These are phyloP conservation scores for Leishmania aethiopica DNA, from an alignment of 208 protist species.

Conservation along the genomic window DNA sequence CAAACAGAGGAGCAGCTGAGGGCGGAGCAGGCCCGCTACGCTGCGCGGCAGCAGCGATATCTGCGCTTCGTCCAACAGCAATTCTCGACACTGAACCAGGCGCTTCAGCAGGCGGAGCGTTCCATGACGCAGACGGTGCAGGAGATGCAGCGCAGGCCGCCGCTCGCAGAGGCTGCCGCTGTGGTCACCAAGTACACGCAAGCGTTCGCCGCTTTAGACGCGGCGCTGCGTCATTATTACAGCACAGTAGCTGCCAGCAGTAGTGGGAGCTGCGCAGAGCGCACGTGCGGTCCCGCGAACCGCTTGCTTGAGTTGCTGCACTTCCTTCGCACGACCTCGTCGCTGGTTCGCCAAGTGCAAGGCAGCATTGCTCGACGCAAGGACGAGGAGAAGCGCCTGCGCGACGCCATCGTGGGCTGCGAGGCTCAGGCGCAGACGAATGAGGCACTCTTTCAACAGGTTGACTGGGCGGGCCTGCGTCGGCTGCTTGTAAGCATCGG, in stretches of 20 bases:
- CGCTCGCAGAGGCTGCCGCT: constrained; percentile 39
- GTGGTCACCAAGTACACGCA: constrained; percentile 43
- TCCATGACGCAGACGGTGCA: constrained; percentile 29
- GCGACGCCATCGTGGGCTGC: constrained; percentile 21
- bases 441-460: constrained; percentile 8
- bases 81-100: constrained; percentile 36
- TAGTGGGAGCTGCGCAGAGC: neutral
- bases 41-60: constrained; percentile 26
- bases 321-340: constrained; percentile 20
- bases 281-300: neutral
- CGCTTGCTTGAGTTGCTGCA: constrained; percentile 24
- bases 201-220: constrained; percentile 41
- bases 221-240: constrained; percentile 35
- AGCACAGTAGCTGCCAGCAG: neutral
- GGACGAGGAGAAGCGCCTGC: constrained; percentile 31
- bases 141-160: constrained; percentile 25
- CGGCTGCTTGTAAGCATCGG: constrained; percentile 28
- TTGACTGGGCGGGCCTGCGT: constrained; percentile 30
- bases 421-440: neutral
- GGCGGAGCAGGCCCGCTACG: constrained; percentile 33
- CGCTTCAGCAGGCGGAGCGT: constrained; percentile 35
- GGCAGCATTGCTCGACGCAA: constrained; percentile 21
- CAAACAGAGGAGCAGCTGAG: constrained; percentile 40
- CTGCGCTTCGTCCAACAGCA: constrained; percentile 28
- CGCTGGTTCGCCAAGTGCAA: constrained; percentile 16